Evolutionary conservation across 2,329 filamentous ascomycete genomes (phyloP).

Genomic region (Seiridium cupressi): DNA sequence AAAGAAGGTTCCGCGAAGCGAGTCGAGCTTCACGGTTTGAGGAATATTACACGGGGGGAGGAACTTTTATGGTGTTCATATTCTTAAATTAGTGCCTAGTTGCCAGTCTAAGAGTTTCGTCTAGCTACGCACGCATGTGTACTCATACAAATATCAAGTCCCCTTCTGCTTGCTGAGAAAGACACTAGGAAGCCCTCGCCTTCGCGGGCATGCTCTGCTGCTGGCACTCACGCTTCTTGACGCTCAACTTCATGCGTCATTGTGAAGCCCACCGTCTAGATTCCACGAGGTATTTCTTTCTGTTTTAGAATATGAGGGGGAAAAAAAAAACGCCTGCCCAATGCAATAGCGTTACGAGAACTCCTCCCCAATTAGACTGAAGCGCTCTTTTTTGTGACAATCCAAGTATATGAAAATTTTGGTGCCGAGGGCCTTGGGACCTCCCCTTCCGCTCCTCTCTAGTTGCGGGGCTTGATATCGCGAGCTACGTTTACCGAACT

Average conservation of each 20-base stretch:
- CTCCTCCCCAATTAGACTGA: neutral
- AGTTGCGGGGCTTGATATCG: neutral
- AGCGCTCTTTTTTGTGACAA: neutral
- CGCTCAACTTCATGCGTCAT: neutral
- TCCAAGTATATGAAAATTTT: neutral
- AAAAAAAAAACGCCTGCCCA: conserved; percentile 2
- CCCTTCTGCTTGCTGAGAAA: neutral
- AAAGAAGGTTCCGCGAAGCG: neutral
- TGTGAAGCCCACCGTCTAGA: neutral
- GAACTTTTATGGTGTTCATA: neutral
- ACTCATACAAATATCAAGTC: neutral
- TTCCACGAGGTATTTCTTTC: neutral
- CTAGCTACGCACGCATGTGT: neutral
- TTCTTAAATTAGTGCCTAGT: neutral
- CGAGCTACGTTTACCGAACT: conserved; percentile 49
- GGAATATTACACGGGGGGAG: no score
- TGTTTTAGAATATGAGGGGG: neutral
- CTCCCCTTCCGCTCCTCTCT: neutral
- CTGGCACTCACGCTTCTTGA: neutral
- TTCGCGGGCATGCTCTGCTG: neutral
- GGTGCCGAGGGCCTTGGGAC: neutral
- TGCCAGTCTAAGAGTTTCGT: neutral
- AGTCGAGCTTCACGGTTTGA: neutral
- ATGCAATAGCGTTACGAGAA: neutral
- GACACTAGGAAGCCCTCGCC: neutral